These are phyloP conservation scores for Phanerodontia chrysosporium DNA, from an alignment of 768 basidiomycete genomes.

Conservation along the genomic window DNA sequence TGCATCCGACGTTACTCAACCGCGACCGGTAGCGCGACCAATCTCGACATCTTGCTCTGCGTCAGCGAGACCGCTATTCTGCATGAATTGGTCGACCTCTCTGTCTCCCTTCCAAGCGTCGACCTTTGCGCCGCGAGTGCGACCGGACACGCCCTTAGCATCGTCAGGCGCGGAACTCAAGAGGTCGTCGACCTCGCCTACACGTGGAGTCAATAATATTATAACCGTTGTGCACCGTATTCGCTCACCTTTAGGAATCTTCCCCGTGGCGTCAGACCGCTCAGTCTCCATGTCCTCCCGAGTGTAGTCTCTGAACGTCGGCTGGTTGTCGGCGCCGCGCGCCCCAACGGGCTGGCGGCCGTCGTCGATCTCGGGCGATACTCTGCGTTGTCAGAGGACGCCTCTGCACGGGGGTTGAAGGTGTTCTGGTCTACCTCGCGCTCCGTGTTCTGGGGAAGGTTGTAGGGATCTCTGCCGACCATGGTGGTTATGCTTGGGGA, in stretches of 20 bases:
- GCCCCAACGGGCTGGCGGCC: conserved; percentile 17
- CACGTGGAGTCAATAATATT: background rate
- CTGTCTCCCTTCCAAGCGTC: conserved; percentile 24
- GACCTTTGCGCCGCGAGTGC: conserved; percentile 22
- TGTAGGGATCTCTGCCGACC: background rate
- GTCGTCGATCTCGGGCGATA: conserved; percentile 16
- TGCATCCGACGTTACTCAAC: background rate
- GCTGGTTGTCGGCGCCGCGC: conserved; percentile 22
- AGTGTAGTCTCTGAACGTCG: conserved; percentile 14
- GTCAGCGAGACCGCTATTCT: conserved; percentile 11
- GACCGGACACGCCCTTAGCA: conserved; percentile 14
- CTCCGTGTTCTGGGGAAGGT: background rate
- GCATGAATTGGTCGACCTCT: conserved; percentile 17
- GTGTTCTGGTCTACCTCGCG: conserved; percentile 13
- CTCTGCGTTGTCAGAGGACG: conserved; percentile 17
- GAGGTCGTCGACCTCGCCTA: conserved; percentile 24
- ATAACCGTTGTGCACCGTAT: background rate
- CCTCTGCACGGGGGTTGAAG: conserved; percentile 20
- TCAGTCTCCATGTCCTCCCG: conserved; percentile 21
- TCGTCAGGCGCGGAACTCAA: conserved; percentile 11
- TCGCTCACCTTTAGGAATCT: conserved; percentile 17
- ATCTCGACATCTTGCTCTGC: conserved; percentile 21
- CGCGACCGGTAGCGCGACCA: conserved; percentile 13
- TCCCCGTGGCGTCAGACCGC: conserved; percentile 17
- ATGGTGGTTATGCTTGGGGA: background rate